Evolutionary conservation across 2,329 filamentous ascomycete species (phyloP).

Genomic region (Diaporthe sp.): DNA sequence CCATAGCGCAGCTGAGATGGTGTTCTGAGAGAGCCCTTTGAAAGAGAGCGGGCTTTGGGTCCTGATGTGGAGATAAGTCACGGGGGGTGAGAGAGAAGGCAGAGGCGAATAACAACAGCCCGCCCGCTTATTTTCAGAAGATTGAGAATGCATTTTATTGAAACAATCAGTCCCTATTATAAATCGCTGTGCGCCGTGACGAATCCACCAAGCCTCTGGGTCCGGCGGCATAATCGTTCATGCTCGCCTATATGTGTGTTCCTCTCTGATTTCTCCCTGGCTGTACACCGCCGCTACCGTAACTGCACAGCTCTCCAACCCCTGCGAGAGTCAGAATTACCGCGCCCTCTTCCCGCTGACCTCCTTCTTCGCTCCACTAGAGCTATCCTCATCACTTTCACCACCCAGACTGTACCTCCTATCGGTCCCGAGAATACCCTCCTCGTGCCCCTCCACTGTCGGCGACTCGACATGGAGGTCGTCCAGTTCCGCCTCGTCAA

Average conservation of each 20-base stretch:
- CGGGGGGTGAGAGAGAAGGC: background rate
- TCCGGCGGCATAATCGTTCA: background rate
- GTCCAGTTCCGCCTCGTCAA: constrained; percentile 76
- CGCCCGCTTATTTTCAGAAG: constrained; percentile 7
- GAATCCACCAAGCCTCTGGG: background rate
- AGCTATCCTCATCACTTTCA: constrained; percentile 68
- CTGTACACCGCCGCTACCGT: background rate
- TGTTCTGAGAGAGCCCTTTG: background rate
- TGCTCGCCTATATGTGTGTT: constrained; percentile 14
- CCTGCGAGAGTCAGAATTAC: background rate
- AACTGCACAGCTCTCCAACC: background rate
- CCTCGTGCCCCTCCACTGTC: constrained; percentile 52
- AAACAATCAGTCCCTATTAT: constrained; percentile 8
- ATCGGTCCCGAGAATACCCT: constrained; percentile 49
- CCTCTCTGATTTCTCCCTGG: background rate
- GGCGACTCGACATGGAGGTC: constrained; percentile 69
- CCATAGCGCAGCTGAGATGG: background rate
- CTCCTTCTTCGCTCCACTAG: constrained; percentile 47
- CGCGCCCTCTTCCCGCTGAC: constrained; percentile 35
- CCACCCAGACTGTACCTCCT: constrained; percentile 71
- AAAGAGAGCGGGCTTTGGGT: background rate
- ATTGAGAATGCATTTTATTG: constrained; percentile 19
- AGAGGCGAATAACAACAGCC: background rate
- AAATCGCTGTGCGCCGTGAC: constrained; percentile 30
- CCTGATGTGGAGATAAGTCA: background rate